Percentiles rank a stretch among this genome's conserved stretches.
These are phyloP conservation scores for Boletellus deceptivus DNA, from an alignment of 1,284 basidiomycete species.

Conservation along the genomic window DNA sequence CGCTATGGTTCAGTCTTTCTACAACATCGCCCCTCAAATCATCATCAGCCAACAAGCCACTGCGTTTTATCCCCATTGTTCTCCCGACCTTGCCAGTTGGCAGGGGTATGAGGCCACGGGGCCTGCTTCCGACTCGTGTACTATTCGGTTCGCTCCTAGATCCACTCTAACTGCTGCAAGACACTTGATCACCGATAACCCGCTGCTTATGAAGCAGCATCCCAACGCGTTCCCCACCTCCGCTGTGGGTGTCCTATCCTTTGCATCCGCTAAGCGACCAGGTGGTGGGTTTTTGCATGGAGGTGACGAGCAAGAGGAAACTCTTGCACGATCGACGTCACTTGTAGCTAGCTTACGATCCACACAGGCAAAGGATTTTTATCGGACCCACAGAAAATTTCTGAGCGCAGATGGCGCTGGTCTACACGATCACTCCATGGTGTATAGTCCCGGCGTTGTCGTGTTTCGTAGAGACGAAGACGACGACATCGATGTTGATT, in stretches of 20 bases:
- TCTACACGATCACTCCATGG: conserved; percentile 47
- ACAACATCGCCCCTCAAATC: conserved; percentile 41
- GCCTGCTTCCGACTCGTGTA: conserved; percentile 4
- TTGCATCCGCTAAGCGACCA: conserved; percentile 45
- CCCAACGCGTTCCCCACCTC: conserved; percentile 26
- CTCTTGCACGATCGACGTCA: conserved; percentile 44
- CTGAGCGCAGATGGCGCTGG: conserved; percentile 37
- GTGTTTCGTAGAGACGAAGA: conserved; percentile 47
- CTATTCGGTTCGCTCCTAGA: conserved; percentile 28
- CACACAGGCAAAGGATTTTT: conserved; percentile 42
- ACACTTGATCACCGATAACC: conserved; percentile 14
- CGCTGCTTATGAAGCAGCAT: conserved; percentile 16
- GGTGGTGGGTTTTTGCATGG: conserved; percentile 48
- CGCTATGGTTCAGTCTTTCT: conserved; percentile 19
- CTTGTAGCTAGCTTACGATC: conserved; percentile 43
- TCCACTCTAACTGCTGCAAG: conserved; percentile 39
- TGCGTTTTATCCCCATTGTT: conserved; percentile 41
- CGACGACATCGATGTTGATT: conserved; percentile 20
- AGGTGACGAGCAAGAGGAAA: conserved; percentile 48
- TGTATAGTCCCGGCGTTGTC: conserved; percentile 48
- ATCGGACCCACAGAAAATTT: conserved; percentile 40
- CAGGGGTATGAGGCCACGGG: conserved; percentile 13
- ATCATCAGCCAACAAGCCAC: conserved; percentile 39
- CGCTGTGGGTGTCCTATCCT: conserved; percentile 45
- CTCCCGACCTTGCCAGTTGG: conserved; percentile 38